Evolutionary conservation across 371 early-diverging fungal genomes (phyloP).

Genomic region (Circinella umbellata): DNA sequence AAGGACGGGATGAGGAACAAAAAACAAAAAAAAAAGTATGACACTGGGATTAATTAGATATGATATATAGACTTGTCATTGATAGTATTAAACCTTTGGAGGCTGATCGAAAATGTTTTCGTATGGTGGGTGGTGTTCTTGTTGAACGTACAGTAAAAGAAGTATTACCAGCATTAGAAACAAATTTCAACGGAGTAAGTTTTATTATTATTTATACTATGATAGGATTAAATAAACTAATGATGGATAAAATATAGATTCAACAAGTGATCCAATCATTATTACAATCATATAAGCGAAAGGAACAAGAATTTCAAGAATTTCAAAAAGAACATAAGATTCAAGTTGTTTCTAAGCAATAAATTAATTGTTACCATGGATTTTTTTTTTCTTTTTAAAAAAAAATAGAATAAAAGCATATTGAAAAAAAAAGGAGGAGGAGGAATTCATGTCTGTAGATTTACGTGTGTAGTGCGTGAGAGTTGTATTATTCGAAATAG

Average conservation of each 20-base stretch:
- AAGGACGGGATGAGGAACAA: neutral
- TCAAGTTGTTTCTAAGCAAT: slow-evolving; percentile 65
- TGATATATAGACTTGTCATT: slow-evolving; percentile 77
- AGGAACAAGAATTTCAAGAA: slow-evolving; percentile 86
- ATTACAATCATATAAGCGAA: slow-evolving; percentile 79
- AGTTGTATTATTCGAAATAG: no score
- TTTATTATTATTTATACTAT: neutral
- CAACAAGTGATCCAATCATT: slow-evolving; percentile 77
- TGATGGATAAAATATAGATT: slow-evolving; percentile 55
- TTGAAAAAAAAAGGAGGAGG: no score
- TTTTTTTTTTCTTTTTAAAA: no score
- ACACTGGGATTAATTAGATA: neutral
- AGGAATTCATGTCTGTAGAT: no score
- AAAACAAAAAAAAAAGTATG: neutral
- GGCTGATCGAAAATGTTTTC: slow-evolving; percentile 88
- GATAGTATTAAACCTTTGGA: slow-evolving; percentile 89
- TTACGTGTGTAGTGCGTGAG: no score
- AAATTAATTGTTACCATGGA: slow-evolving; percentile 11
- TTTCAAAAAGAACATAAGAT: slow-evolving; percentile 87
- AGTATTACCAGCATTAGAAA: slow-evolving; percentile 87
- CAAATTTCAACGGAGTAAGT: slow-evolving; percentile 86
- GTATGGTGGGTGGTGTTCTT: slow-evolving; percentile 92
- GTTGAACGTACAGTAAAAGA: slow-evolving; percentile 93
- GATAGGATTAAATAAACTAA: no score
- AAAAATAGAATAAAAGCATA: no score